phyloP scores from a whole-genome alignment of 2,329 filamentous ascomycete species.

The Byssochlamys sp. region DNA sequence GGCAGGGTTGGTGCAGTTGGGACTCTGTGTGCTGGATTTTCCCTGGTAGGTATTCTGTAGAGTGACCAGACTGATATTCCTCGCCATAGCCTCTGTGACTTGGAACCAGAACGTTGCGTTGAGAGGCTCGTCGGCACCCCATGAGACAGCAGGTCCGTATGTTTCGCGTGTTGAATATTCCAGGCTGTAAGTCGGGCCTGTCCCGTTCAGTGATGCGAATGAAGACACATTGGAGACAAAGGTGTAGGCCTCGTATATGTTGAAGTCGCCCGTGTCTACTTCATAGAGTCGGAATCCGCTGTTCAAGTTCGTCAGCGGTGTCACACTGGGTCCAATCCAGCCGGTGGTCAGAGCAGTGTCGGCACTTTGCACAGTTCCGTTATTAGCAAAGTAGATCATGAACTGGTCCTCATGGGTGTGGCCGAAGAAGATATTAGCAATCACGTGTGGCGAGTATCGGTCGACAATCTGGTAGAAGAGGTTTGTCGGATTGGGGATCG shows the following conservation, averaged over 20 bases:
- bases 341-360: slow-evolving; percentile 39
- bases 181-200: slow-evolving; percentile 40
- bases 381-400: slow-evolving; percentile 47
- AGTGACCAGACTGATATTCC: slow-evolving; percentile 39
- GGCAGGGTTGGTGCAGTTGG: slow-evolving; percentile 43
- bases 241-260: slow-evolving; percentile 46
- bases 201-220: slow-evolving; percentile 29
- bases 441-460: slow-evolving; percentile 47
- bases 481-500: slow-evolving; percentile 44
- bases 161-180: slow-evolving; percentile 46
- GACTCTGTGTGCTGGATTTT: slow-evolving; percentile 42
- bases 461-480: slow-evolving; percentile 48
- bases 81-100: slow-evolving; percentile 50
- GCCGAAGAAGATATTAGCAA: slow-evolving; percentile 47
- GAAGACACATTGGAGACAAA: slow-evolving; percentile 44
- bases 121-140: slow-evolving; percentile 42
- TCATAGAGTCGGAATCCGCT: slow-evolving; percentile 46
- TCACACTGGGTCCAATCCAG: slow-evolving; percentile 45
- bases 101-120: slow-evolving; percentile 53
- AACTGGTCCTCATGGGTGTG: slow-evolving; percentile 49
- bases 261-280: slow-evolving; percentile 46
- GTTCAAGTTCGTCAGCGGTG: slow-evolving; percentile 47
- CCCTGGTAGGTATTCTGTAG: slow-evolving; percentile 45
- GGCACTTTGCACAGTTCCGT: slow-evolving; percentile 35
- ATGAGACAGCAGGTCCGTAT: slow-evolving; percentile 36